phyloP scores from a whole-genome alignment of 257 asterid species.

The Solanum medicagineum region DNA sequence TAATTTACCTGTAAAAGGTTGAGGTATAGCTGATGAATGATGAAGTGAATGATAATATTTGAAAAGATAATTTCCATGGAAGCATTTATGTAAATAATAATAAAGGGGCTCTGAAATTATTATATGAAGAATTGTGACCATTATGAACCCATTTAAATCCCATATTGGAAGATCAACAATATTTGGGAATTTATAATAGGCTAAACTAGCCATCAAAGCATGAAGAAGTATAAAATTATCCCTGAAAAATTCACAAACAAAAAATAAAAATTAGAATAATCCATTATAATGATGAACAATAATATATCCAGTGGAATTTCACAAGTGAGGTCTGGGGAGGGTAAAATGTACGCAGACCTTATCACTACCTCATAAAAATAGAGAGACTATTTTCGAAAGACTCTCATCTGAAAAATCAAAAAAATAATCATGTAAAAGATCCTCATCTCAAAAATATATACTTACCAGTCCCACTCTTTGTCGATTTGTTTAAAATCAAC shows the following conservation, averaged over 20 bases:
- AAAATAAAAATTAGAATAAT: too few species aligned
- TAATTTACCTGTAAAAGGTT: constrained; percentile 56
- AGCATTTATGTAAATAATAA: constrained; percentile 50
- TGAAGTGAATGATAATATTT: constrained; percentile 59
- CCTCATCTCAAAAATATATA: too few species aligned
- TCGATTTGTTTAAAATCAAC: constrained; percentile 78
- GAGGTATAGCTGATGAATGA: constrained; percentile 74
- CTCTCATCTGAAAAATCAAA: too few species aligned
- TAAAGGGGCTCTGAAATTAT: constrained; percentile 69
- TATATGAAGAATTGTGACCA: constrained; percentile 36
- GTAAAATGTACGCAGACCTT: too few species aligned
- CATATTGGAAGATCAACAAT: constrained; percentile 29
- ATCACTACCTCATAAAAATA: too few species aligned
- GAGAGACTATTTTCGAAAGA: too few species aligned
- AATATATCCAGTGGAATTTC: too few species aligned
- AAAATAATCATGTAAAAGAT: too few species aligned
- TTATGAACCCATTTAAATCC: constrained; percentile 42
- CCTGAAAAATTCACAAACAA: constrained; percentile 28
- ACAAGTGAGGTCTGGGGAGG: too few species aligned
- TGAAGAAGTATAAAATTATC: constrained; percentile 75
- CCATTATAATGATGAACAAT: too few species aligned
- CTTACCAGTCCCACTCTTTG: constrained; percentile 73
- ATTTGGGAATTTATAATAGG: constrained; percentile 25
- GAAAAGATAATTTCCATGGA: constrained; percentile 54
- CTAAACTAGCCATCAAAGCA: constrained; percentile 41